Evolutionary conservation across 306 rosid species (phyloP).

Genomic region (Aeschynomene evenia): DNA sequence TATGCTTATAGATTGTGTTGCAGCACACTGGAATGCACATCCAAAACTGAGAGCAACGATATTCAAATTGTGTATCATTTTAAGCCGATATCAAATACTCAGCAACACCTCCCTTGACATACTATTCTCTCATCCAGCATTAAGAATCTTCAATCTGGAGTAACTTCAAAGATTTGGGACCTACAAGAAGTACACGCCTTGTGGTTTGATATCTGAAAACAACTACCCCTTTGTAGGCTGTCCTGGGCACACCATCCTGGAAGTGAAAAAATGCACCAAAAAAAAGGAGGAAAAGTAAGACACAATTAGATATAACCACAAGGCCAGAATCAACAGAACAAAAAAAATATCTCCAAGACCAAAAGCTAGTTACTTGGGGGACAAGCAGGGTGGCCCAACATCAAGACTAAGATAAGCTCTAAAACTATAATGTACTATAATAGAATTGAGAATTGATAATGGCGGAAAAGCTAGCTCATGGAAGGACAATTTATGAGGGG

Average conservation of each 20-base stretch:
- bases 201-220: conserved; percentile 72
- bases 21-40: conserved; percentile 12
- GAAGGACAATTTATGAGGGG: too few relatives aligned
- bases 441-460: too few relatives aligned
- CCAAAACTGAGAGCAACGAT: not conserved
- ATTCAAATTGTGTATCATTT: not conserved
- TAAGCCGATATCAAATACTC: conserved; percentile 21
- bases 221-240: conserved; percentile 89
- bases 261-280: conserved; percentile 23
- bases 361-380: too few relatives aligned
- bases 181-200: conserved; percentile 69
- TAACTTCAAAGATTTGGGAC: conserved; percentile 67
- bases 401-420: too few relatives aligned
- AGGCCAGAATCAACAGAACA: not conserved
- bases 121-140: conserved; percentile 38
- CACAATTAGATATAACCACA: conserved; percentile 3
- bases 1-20: conserved; percentile 14
- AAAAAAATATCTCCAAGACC: too few relatives aligned
- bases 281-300: not conserved
- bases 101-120: conserved; percentile 8
- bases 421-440: too few relatives aligned
- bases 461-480: too few relatives aligned
- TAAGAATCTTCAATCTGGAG: conserved; percentile 59
- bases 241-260: conserved; percentile 94
- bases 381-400: too few relatives aligned